These are phyloP conservation scores for Austropuccinia psidii DNA, from an alignment of 1,284 basidiomycete species.

Conservation along the genomic window DNA sequence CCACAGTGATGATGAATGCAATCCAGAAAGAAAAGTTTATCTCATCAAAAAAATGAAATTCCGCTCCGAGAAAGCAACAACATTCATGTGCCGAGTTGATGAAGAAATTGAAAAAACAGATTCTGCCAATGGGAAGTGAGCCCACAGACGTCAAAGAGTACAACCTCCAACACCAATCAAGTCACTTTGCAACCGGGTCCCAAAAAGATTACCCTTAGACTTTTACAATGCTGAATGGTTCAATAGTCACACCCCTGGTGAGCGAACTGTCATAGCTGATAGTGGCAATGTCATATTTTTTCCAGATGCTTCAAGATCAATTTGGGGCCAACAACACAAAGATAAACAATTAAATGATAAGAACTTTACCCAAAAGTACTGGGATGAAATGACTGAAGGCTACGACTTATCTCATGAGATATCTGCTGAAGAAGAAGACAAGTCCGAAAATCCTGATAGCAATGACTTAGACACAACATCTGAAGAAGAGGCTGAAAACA, in stretches of 20 bases:
- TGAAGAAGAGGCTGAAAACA: no score
- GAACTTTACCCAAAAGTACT: not conserved
- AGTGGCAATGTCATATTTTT: not conserved
- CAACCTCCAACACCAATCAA: not conserved
- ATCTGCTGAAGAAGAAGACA: not conserved
- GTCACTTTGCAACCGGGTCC: not conserved
- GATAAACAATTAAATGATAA: not conserved
- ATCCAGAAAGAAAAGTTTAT: not conserved
- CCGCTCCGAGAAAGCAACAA: not conserved
- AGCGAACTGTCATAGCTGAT: not conserved
- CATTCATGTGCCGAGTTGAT: not conserved
- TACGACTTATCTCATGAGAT: not conserved
- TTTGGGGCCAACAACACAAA: not conserved
- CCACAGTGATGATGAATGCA: conserved; percentile 20
- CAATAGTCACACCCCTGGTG: not conserved
- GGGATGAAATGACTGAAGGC: not conserved
- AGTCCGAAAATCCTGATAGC: no score
- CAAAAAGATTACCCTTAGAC: conserved; percentile 1
- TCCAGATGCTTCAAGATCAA: not conserved
- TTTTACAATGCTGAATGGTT: conserved; percentile 1
- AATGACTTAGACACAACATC: no score
- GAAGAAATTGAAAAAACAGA: not conserved
- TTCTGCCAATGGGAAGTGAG: not conserved
- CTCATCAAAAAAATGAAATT: not conserved
- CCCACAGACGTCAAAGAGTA: not conserved